Conservation (phyloP, 176 grass and related monocot genomes). For the Urochloa ruziziensis region DNA sequence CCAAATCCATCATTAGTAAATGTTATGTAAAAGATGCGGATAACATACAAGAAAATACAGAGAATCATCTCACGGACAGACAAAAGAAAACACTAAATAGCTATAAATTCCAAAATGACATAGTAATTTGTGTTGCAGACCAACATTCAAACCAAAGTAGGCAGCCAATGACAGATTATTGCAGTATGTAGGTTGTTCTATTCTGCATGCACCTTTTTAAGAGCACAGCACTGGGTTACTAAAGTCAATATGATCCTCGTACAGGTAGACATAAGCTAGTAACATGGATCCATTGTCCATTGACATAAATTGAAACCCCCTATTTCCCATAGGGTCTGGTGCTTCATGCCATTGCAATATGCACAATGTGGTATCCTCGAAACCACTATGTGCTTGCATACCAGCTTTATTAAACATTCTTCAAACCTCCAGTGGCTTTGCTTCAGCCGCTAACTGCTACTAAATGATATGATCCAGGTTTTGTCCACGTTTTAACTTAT, state of each 20-base stretch:
- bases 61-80: neutral
- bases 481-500: neutral
- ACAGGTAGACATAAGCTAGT: too few relatives aligned
- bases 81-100: neutral
- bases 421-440: neutral
- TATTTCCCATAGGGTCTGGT: neutral
- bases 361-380: neutral
- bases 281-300: too few relatives aligned
- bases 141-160: neutral
- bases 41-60: neutral
- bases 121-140: conserved; percentile 5
- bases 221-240: too few relatives aligned
- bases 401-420: neutral
- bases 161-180: too few relatives aligned
- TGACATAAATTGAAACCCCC: too few relatives aligned
- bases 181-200: too few relatives aligned
- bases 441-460: neutral
- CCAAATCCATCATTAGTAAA: conserved; percentile 39
- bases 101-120: neutral
- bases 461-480: neutral
- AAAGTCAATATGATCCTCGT: too few relatives aligned
- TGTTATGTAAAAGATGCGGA: conserved; percentile 1
- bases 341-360: conserved; percentile 13
- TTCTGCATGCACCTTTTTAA: too few relatives aligned
- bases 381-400: neutral